Conservation (phyloP, 2,329 filamentous ascomycete species). For the Curvularia verruculosa region DNA sequence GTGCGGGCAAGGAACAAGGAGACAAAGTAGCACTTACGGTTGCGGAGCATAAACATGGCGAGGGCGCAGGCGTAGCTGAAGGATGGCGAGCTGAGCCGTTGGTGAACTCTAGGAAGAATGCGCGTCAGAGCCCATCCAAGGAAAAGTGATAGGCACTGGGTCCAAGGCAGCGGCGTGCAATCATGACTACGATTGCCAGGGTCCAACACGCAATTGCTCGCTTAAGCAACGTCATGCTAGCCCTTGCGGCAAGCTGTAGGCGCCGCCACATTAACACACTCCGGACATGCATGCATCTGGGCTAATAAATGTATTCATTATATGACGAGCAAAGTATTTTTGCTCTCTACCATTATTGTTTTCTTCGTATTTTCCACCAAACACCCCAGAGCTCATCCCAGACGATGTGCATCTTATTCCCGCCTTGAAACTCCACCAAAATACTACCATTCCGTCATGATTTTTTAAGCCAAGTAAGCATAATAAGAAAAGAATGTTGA, state of each 20-base stretch:
- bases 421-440: background rate
- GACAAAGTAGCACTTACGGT: slow-evolving; percentile 41
- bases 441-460: background rate
- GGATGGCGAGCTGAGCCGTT: slow-evolving; percentile 20
- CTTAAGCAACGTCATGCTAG: slow-evolving; percentile 12
- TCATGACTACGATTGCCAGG: slow-evolving; percentile 25
- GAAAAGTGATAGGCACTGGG: slow-evolving; percentile 11
- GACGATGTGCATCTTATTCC: background rate
- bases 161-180: slow-evolving; percentile 24
- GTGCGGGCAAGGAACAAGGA: slow-evolving; percentile 1
- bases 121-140: slow-evolving; percentile 23
- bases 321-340: background rate
- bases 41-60: slow-evolving; percentile 52
- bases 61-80: slow-evolving; percentile 15
- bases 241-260: background rate
- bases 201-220: slow-evolving; percentile 19
- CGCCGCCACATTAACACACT: background rate
- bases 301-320: background rate
- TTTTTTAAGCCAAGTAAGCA: background rate
- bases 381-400: no score
- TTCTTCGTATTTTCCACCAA: background rate
- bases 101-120: slow-evolving; percentile 27
- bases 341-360: background rate
- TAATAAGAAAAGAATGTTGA: background rate
- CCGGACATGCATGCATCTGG: background rate